Conservation (phyloP, 2,329 filamentous ascomycete genomes). For the Claviceps sp. region DNA sequence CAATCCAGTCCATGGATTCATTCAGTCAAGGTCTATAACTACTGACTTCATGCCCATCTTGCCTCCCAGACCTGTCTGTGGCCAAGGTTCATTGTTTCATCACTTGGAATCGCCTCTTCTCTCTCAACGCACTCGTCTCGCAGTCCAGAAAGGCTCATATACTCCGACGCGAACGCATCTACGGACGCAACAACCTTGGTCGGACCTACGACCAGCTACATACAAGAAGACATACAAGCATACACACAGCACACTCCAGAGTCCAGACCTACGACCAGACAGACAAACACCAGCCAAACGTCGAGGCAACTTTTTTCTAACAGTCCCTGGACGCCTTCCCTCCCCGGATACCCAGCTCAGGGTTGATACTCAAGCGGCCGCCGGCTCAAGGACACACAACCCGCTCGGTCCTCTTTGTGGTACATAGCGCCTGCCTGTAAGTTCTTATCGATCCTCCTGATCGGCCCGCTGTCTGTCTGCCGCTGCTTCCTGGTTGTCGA, state of each 20-base stretch:
- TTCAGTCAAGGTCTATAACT: constrained; percentile 1
- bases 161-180: not conserved
- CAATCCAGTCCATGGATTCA: not conserved
- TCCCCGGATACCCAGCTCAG: not conserved
- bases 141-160: not conserved
- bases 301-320: too few relatives aligned
- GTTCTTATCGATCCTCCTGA: constrained; percentile 3
- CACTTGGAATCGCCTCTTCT: not conserved
- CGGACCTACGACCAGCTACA: not conserved
- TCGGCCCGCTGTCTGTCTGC: constrained; percentile 1
- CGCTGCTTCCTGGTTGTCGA: not conserved
- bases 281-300: too few relatives aligned
- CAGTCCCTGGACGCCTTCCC: not conserved
- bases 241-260: not conserved
- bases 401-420: constrained; percentile 5
- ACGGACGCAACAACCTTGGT: not conserved
- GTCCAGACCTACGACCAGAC: not conserved
- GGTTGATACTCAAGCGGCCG: too few relatives aligned
- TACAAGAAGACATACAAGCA: not conserved
- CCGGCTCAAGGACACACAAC: not conserved
- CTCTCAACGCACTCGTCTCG: not conserved
- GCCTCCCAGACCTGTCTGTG: constrained; percentile 16
- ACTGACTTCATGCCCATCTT: constrained; percentile 4
- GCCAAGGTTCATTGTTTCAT: constrained; percentile 10
- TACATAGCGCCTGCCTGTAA: constrained; percentile 2